Conservation (phyloP, 257 asterid genomes). For the Knoxia roxburghii region DNA sequence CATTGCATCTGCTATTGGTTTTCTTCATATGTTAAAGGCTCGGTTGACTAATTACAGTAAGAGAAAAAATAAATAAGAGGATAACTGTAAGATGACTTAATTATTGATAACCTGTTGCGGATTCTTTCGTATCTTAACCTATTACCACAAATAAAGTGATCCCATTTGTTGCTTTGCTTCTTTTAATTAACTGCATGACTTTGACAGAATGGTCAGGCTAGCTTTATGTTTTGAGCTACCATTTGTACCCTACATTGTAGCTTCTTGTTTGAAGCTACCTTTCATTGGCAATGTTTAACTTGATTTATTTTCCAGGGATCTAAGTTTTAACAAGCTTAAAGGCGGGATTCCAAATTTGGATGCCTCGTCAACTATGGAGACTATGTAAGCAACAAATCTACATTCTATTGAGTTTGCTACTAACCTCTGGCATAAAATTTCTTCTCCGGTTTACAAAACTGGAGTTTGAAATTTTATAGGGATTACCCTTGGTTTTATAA, state of each 20-base stretch:
- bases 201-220: neutral
- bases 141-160: neutral
- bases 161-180: neutral
- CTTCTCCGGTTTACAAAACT: too few relatives aligned
- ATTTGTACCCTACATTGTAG: neutral
- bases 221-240: neutral
- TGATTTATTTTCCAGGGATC: constrained; percentile 37
- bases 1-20: too few relatives aligned
- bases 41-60: neutral
- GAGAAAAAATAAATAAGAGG: neutral
- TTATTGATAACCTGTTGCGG: too few relatives aligned
- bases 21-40: neutral
- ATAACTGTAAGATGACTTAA: neutral
- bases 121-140: too few relatives aligned
- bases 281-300: neutral
- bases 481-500: neutral
- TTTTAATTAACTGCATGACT: neutral
- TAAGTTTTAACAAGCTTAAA: constrained; percentile 53
- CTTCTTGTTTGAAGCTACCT: neutral
- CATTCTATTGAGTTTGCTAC: too few relatives aligned
- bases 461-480: too few relatives aligned
- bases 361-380: constrained; percentile 15
- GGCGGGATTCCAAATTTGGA: constrained; percentile 42
- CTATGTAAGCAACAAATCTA: constrained; percentile 24
- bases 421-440: too few relatives aligned